Conservation (phyloP, 1,284 basidiomycete species). For the Cryptococcus sp. region DNA sequence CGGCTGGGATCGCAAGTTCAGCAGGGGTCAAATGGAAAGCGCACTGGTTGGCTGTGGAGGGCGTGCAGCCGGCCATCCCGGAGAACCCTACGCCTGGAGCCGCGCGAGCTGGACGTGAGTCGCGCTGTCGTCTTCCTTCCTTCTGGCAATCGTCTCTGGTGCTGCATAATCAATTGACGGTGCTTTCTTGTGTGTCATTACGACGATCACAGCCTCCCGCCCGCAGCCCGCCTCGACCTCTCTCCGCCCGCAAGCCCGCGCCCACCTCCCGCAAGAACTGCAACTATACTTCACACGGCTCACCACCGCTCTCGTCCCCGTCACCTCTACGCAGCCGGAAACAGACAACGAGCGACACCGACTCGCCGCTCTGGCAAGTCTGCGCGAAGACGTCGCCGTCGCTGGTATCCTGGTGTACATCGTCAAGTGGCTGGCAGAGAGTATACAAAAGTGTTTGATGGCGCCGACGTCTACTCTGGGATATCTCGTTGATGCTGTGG, state of each 20-base stretch:
- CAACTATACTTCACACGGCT: conserved; percentile 94
- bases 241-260: conserved; percentile 65
- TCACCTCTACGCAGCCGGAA: conserved; percentile 24
- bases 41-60: conserved; percentile 98
- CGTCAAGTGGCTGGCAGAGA: conserved; percentile 91
- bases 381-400: conserved; percentile 86
- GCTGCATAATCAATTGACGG: no score
- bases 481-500: conserved; percentile 76
- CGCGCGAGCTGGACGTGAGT: conserved; percentile 39
- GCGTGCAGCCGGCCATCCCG: conserved; percentile 92
- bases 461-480: conserved; percentile 68
- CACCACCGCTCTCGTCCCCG: conserved; percentile 76
- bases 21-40: conserved; percentile 59
- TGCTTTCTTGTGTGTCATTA: not conserved
- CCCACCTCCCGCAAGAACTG: conserved; percentile 89
- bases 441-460: conserved; percentile 62
- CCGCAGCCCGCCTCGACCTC: conserved; percentile 44
- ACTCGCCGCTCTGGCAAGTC: conserved; percentile 83
- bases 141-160: no score
- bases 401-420: conserved; percentile 94
- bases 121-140: not conserved
- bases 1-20: conserved; percentile 41
- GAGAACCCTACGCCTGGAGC: conserved; percentile 78
- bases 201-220: conserved; percentile 33
- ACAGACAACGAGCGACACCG: conserved; percentile 60